A percentile compares a stretch with the other conserved stretches of the same genome.
Evolutionary conservation across 345 rosid genomes (phyloP).

Genomic region (Anastatica hierochuntica): DNA sequence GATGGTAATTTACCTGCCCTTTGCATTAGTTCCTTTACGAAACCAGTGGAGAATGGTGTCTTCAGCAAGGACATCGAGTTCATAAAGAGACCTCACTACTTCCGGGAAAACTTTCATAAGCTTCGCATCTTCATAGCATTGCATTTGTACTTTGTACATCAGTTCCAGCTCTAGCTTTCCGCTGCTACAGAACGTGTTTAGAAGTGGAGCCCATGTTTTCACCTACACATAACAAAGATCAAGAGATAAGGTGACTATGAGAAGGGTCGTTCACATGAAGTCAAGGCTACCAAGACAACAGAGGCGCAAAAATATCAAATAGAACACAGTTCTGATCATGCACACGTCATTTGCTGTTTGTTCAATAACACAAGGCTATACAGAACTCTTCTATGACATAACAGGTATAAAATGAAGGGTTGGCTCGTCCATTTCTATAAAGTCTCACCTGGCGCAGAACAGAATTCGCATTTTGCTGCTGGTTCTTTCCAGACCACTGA

Average conservation of each 20-base stretch:
- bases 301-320: not conserved
- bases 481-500: constrained; percentile 99
- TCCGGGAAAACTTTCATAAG: constrained; percentile 96
- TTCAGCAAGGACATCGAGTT: constrained; percentile 91
- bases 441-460: constrained; percentile 70
- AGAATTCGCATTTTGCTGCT: constrained; percentile 87
- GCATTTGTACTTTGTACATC: constrained; percentile 92
- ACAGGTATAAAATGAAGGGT: not conserved
- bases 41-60: constrained; percentile 90
- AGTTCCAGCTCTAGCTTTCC: constrained; percentile 93
- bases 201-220: constrained; percentile 78
- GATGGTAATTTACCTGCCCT: constrained; percentile 51
- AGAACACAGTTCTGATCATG: no score
- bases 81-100: constrained; percentile 75
- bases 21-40: constrained; percentile 77
- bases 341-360: not conserved
- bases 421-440: not conserved
- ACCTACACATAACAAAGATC: constrained; percentile 36
- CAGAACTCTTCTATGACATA: no score
- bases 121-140: constrained; percentile 96
- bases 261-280: not conserved
- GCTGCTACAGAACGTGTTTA: constrained; percentile 69
- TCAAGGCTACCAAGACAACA: not conserved
- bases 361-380: not conserved
- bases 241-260: not conserved